Percentiles rank a stretch among this genome's conserved stretches.
These are phyloP conservation scores for Fraxinus nigra DNA, from an alignment of 305 asterid species.

Conservation along the genomic window DNA sequence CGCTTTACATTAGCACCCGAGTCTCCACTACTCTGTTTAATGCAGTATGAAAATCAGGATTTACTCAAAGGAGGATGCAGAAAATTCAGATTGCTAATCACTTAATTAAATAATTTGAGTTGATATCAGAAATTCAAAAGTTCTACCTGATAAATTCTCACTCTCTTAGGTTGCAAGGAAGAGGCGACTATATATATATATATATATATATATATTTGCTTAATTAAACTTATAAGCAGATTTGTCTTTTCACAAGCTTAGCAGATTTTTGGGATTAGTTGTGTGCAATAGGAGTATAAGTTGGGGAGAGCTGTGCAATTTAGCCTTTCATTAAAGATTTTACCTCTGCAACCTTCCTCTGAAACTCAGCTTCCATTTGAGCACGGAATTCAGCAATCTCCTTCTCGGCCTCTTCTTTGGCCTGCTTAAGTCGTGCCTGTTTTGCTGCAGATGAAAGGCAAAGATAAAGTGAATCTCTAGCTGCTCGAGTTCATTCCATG, in stretches of 20 bases:
- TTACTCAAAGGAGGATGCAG: not conserved
- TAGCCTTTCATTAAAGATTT: constrained; percentile 1
- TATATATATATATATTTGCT: not conserved
- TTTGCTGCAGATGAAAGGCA: constrained; percentile 52
- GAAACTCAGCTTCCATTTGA: constrained; percentile 82
- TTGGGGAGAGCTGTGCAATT: not conserved
- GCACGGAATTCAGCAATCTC: constrained; percentile 87
- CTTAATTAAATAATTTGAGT: not conserved
- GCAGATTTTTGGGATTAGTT: not conserved
- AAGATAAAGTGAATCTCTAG: constrained; percentile 7
- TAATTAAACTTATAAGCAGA: not conserved
- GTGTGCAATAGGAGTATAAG: not conserved
- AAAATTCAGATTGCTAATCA: not conserved
- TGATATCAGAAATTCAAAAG: not conserved
- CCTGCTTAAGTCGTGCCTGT: constrained; percentile 83
- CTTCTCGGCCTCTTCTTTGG: constrained; percentile 90
- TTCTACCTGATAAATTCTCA: not conserved
- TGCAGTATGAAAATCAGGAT: not conserved
- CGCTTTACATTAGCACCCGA: constrained; percentile 82
- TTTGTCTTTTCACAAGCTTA: not conserved
- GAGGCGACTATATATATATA: not conserved
- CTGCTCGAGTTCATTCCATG: not conserved
- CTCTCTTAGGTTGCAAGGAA: not conserved
- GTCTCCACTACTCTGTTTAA: constrained; percentile 75
- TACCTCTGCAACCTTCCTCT: constrained; percentile 91